Base-by-base conservation (phyloP, 129 eudicot genomes). In the Pulicaria dysenterica region DNA sequence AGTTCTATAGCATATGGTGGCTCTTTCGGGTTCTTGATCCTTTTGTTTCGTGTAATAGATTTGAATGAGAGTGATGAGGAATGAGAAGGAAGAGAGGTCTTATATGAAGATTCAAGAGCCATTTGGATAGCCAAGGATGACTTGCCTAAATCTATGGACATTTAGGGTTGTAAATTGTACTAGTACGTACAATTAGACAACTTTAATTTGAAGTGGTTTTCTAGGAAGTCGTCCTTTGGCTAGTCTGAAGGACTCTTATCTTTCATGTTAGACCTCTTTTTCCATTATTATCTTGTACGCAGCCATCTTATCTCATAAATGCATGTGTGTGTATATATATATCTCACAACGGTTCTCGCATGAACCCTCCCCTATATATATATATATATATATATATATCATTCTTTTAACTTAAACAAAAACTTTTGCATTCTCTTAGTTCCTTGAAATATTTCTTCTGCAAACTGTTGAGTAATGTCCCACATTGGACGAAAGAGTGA, bases 51-150 rank as follows among this genome's bases (percentile, higher is more conserved):
- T 24, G 0, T 24, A 55, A 60, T 38, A 36, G n/a, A 51, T 51
- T 37, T 12, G 17, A 15, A 38, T 1, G 31, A 58, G 74, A 44
- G 74, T 12, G 62, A 64, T 44, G 73, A 38, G 36, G 13, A 42
- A 37, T 9, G 42, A 8, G 4, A 59, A 48, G 79, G 80, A 78
- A 74, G 88, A 83, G 76, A 64, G 72, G 88, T 69, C 82, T 83
- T 80, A 78, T 86, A 83, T 86, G 91, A 71, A 77, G 79, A 71
- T 64, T 58, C 53, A 83, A 81, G 76, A 77, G 62, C 75, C 58
- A 68, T 76, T 81, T 79, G 82, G 92, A 81, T 81, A 79, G 92
- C 89, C 89, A 87, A 82, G 89, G 85, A 87, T 87, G 89, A 81
- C 92, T 87, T 87, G 92, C 89, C 92, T 84, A 85, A 76, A 82